Evolutionary conservation across 305 asterid genomes (phyloP).

Genomic region (Solanum hybrid): DNA sequence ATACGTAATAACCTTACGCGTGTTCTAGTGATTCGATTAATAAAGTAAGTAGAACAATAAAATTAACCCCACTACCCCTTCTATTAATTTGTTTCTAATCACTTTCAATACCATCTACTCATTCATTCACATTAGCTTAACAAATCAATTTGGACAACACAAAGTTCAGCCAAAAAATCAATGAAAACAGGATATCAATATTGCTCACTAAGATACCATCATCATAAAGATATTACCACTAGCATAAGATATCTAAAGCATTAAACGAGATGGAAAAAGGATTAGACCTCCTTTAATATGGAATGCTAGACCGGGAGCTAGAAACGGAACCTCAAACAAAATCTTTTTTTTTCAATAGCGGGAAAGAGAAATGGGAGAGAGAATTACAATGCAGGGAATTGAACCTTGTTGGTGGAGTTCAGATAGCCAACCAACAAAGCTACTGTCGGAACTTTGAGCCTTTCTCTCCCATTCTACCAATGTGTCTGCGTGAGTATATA

Average conservation of each 20-base stretch:
- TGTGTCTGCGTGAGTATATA: background rate
- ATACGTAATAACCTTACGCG: too few relatives aligned
- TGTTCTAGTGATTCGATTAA: too few relatives aligned
- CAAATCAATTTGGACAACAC: too few relatives aligned
- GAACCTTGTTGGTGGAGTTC: background rate
- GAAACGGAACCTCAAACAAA: background rate
- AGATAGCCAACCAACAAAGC: background rate
- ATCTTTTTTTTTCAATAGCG: background rate
- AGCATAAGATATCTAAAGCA: background rate
- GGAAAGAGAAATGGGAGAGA: background rate
- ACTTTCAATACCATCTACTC: too few relatives aligned
- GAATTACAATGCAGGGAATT: background rate
- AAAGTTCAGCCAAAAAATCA: too few relatives aligned
- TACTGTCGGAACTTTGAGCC: background rate
- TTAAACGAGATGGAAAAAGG: background rate
- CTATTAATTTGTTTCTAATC: too few relatives aligned
- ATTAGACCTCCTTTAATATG: background rate
- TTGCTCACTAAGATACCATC: too few relatives aligned
- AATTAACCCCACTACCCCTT: too few relatives aligned
- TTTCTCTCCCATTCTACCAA: background rate
- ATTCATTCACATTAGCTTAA: too few relatives aligned
- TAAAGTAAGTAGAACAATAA: too few relatives aligned
- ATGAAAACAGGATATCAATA: too few relatives aligned
- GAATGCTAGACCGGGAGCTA: background rate
- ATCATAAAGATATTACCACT: too few relatives aligned